Percentiles rank a stretch among this genome's conserved stretches.
These are phyloP conservation scores for Torulaspora microellipsoides DNA, from an alignment of 805 yeast genomes.

Conservation along the genomic window DNA sequence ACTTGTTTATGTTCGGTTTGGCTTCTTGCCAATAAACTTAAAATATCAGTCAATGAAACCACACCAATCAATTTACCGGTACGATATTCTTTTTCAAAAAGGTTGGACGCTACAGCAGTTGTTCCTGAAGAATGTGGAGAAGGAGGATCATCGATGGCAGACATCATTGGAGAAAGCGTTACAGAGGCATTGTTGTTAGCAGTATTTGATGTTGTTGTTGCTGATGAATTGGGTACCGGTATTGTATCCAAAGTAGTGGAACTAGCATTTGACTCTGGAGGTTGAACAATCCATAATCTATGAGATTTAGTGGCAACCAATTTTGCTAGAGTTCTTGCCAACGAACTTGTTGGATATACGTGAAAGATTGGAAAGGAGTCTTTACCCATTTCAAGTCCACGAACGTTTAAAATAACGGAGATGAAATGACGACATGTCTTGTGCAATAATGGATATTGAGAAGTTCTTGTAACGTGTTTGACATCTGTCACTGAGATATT, in stretches of 20 bases:
- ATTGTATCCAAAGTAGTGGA: conserved; percentile 9
- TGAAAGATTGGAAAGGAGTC: conserved; percentile 97
- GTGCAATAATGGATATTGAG: conserved; percentile 77
- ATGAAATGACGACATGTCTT: conserved; percentile 85
- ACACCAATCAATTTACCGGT: conserved; percentile 89
- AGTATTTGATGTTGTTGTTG: conserved; percentile 24
- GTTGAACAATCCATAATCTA: conserved; percentile 79
- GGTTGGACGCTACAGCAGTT: conserved; percentile 21
- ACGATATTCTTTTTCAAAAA: conserved; percentile 45
- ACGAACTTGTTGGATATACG: conserved; percentile 70
- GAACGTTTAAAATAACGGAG: conserved; percentile 74
- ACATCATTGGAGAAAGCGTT: conserved; percentile 24
- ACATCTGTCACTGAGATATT: conserved; percentile 95
- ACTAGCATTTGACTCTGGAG: conserved; percentile 36
- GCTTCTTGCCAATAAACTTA: conserved; percentile 68
- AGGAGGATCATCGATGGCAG: conserved; percentile 24
- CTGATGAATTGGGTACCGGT: conserved; percentile 25
- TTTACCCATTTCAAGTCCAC: conserved; percentile 82
- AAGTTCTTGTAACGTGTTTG: conserved; percentile 76
- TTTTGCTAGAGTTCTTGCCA: conserved; percentile 89
- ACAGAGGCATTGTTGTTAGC: conserved; percentile 2
- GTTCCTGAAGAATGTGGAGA: conserved; percentile 18
- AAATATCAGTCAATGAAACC: conserved; percentile 83
- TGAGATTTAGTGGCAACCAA: conserved; percentile 93
- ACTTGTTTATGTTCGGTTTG: conserved; percentile 60